A percentile compares a stretch with the other conserved stretches of the same genome.
Conservation (phyloP, 768 basidiomycete species). For the Naganishia friedmannii region DNA sequence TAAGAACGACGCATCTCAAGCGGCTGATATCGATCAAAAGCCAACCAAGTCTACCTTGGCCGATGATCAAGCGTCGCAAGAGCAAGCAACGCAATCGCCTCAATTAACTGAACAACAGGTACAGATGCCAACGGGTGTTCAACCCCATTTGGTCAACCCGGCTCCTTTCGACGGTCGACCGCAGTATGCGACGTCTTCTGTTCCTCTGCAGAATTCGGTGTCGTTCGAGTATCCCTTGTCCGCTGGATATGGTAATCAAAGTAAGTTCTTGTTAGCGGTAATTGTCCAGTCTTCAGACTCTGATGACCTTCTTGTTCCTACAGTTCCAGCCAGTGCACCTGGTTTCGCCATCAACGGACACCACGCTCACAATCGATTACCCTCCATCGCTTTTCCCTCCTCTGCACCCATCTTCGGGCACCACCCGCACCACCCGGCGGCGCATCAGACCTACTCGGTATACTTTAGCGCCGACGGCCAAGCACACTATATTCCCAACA, state of each 20-base stretch:
- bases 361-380: not conserved
- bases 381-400: not conserved
- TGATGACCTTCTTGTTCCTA: not conserved
- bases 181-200: not conserved
- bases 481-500: conserved; percentile 10
- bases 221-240: conserved; percentile 6
- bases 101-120: not conserved
- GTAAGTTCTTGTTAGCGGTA: not conserved
- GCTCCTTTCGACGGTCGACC: not conserved
- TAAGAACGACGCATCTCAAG: not conserved
- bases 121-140: not conserved
- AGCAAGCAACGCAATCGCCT: not conserved
- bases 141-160: not conserved
- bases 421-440: too few species aligned
- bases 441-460: conserved; percentile 10
- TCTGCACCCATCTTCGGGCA: not conserved
- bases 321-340: not conserved
- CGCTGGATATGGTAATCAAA: not conserved
- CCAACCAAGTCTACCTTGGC: not conserved
- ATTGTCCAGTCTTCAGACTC: not conserved
- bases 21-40: not conserved
- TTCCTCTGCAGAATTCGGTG: not conserved
- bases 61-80: too few species aligned
- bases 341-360: not conserved
- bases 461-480: conserved; percentile 11